phyloP scores from a whole-genome alignment of 306 rosid species.

The peach (Prunus persica) region DNA sequence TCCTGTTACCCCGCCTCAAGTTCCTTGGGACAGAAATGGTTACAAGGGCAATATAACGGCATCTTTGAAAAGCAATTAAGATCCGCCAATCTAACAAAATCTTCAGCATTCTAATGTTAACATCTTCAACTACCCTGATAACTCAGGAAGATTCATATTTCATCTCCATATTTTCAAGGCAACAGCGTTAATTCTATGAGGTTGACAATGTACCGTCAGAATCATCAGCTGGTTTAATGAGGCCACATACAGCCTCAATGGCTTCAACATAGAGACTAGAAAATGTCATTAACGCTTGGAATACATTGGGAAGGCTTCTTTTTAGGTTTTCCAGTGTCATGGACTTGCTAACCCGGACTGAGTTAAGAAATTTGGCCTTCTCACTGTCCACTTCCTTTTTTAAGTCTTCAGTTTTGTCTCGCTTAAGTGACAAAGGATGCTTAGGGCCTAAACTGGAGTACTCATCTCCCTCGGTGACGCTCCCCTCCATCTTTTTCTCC shows the following conservation, averaged over 20 bases:
- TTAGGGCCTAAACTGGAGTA: slow-evolving; percentile 45
- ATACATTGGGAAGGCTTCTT: slow-evolving; percentile 65
- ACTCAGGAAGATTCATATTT: not conserved
- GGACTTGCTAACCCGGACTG: slow-evolving; percentile 45
- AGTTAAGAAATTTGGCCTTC: slow-evolving; percentile 42
- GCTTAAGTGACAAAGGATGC: slow-evolving; percentile 59
- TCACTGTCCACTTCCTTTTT: slow-evolving; percentile 59
- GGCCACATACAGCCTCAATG: slow-evolving; percentile 41
- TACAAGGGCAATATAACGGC: not conserved
- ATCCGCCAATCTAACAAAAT: not conserved
- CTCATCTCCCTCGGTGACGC: slow-evolving; percentile 28
- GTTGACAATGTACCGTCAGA: slow-evolving; percentile 27
- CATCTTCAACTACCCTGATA: not conserved
- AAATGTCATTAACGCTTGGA: slow-evolving; percentile 55
- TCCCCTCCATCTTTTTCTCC: slow-evolving; percentile 39
- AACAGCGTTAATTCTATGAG: not conserved
- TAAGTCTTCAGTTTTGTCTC: slow-evolving; percentile 54
- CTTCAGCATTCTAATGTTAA: not conserved
- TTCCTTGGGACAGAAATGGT: not conserved
- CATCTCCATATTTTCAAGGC: not conserved
- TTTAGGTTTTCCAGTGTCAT: slow-evolving; percentile 59
- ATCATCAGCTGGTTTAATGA: slow-evolving; percentile 30
- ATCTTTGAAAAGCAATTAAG: not conserved
- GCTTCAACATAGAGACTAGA: slow-evolving; percentile 56
- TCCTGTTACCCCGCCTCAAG: not conserved